Evolutionary conservation across 176 grass and related monocot species (phyloP).

Genomic region (Lolium rigidum): DNA sequence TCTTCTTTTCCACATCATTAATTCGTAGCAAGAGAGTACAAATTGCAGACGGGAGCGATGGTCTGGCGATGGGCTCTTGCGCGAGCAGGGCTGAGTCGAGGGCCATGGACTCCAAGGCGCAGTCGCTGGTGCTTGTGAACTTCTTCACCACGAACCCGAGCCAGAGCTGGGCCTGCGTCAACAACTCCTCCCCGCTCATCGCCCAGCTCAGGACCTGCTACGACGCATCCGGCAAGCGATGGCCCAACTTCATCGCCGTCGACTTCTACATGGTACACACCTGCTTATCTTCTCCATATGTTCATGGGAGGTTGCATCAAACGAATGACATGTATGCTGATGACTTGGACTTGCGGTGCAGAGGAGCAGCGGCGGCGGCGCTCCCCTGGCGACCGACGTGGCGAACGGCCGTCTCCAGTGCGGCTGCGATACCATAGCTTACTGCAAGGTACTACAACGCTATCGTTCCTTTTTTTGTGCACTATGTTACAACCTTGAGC

Average conservation of each 20-base stretch:
- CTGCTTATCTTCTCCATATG: too few species aligned
- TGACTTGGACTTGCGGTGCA: constrained; percentile 2
- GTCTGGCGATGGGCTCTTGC: constrained; percentile 48
- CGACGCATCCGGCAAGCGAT: constrained; percentile 40
- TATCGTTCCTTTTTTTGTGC: neutral
- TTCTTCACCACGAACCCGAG: constrained; percentile 78
- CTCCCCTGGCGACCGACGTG: constrained; percentile 70
- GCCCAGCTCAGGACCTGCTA: constrained; percentile 54
- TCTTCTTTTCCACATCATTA: neutral
- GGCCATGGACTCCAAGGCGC: constrained; percentile 60
- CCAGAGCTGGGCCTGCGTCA: constrained; percentile 52
- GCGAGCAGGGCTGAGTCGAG: constrained; percentile 54
- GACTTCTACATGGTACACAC: constrained; percentile 69
- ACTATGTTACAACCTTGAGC: too few species aligned
- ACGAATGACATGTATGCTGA: constrained; percentile 4
- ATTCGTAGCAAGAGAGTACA: neutral
- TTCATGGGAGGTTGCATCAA: neutral
- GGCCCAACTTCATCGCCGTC: constrained; percentile 77
- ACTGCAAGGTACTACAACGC: constrained; percentile 57
- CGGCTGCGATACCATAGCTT: constrained; percentile 68
- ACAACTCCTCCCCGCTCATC: constrained; percentile 62
- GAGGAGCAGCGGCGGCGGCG: constrained; percentile 78
- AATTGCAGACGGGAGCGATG: constrained; percentile 63
- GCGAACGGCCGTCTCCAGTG: constrained; percentile 84
- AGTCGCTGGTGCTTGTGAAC: constrained; percentile 81